phyloP scores from a whole-genome alignment of 1,284 basidiomycete genomes.

The Vanrija pseudolonga region DNA sequence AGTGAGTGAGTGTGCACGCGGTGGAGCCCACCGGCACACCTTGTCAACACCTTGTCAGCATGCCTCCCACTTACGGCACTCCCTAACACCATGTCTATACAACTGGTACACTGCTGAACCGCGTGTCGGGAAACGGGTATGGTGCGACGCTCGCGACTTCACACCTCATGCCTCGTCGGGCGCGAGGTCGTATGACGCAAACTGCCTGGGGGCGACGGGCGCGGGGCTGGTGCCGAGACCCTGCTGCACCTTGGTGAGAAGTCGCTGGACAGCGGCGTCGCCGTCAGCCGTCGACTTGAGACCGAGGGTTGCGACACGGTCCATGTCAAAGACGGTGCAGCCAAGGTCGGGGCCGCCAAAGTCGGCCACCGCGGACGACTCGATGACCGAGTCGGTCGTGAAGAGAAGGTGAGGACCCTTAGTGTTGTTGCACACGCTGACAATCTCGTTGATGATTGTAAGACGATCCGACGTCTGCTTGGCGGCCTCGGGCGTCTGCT shows the following conservation, averaged over 20 bases:
- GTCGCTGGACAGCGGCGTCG: neutral
- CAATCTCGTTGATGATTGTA: slow-evolving; percentile 15
- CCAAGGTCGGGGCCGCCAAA: slow-evolving; percentile 14
- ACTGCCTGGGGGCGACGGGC: too few species aligned
- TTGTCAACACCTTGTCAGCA: too few species aligned
- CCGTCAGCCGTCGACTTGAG: neutral
- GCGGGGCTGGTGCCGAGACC: too few species aligned
- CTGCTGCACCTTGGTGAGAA: neutral
- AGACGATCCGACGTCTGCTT: slow-evolving; percentile 16
- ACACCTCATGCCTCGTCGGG: too few species aligned
- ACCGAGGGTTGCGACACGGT: neutral
- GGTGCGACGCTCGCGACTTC: too few species aligned
- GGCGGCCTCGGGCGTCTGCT: slow-evolving; percentile 2
- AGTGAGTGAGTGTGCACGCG: too few species aligned
- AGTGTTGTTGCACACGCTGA: slow-evolving; percentile 14
- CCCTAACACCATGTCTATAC: too few species aligned
- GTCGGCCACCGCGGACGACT: slow-evolving; percentile 10
- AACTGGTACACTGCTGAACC: too few species aligned
- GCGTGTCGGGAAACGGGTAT: too few species aligned
- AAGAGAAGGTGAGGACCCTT: slow-evolving; percentile 13
- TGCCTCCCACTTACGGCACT: too few species aligned
- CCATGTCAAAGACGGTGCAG: neutral
- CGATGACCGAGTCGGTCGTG: slow-evolving; percentile 9
- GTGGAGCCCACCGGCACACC: too few species aligned
- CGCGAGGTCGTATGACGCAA: too few species aligned